A percentile compares a stretch with the other conserved stretches of the same genome.
Evolutionary conservation across 2,329 filamentous ascomycete genomes (phyloP).

Genomic region (Karstenula rhodostoma): DNA sequence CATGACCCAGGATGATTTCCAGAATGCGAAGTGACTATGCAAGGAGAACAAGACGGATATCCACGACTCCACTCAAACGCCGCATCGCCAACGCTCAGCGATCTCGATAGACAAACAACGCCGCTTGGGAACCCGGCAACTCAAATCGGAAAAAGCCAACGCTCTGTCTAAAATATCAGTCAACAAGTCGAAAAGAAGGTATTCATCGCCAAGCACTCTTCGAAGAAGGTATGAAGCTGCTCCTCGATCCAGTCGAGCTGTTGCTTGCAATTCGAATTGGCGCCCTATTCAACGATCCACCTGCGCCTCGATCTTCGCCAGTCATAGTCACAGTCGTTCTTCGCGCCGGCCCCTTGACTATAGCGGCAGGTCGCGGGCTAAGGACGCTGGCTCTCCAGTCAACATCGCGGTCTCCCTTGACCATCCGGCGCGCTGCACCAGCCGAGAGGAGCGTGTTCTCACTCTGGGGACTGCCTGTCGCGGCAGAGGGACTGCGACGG

Average conservation of each 20-base stretch:
- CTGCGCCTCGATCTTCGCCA: slow-evolving; percentile 39
- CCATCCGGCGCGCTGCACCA: slow-evolving; percentile 71
- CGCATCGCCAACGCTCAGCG: slow-evolving; percentile 11
- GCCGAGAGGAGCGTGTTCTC: slow-evolving; percentile 70
- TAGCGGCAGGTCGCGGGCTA: slow-evolving; percentile 66
- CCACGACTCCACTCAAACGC: slow-evolving; percentile 10
- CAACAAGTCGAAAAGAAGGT: slow-evolving; percentile 18
- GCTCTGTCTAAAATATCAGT: slow-evolving; percentile 17
- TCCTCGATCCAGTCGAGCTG: slow-evolving; percentile 35
- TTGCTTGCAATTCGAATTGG: slow-evolving; percentile 45
- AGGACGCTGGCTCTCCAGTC: slow-evolving; percentile 65
- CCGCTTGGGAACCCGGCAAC: background rate
- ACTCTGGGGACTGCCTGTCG: slow-evolving; percentile 60
- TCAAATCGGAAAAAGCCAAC: slow-evolving; percentile 7
- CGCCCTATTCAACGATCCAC: slow-evolving; percentile 34
- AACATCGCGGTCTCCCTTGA: slow-evolving; percentile 66
- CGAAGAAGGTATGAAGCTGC: slow-evolving; percentile 38
- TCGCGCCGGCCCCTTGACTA: slow-evolving; percentile 61
- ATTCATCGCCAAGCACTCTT: slow-evolving; percentile 48
- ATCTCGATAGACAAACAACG: slow-evolving; percentile 7
- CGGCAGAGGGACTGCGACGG: slow-evolving; percentile 63
- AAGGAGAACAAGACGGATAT: background rate
- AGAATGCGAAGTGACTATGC: slow-evolving; percentile 1
- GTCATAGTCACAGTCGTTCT: slow-evolving; percentile 47
- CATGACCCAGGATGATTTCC: slow-evolving; percentile 2